phyloP scores from a whole-genome alignment of 495 filamentous ascomycete genomes.

The Letharia columbiana region DNA sequence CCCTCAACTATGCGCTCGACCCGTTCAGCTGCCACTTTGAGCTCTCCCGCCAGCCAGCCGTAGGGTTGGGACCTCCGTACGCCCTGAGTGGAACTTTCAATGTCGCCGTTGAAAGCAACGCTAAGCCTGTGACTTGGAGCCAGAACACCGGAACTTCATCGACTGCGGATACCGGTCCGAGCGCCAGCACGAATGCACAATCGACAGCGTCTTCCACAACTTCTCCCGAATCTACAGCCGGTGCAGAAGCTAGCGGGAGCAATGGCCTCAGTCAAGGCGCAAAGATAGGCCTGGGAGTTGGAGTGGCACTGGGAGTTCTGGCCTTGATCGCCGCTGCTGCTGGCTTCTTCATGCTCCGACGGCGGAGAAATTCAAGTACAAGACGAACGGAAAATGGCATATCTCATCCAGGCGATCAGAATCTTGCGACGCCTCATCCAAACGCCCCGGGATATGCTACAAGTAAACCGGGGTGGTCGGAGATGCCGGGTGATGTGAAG shows the following conservation, averaged over 20 bases:
- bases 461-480: neutral
- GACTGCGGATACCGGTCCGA: neutral
- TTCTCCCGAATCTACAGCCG: neutral
- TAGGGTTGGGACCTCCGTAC: neutral
- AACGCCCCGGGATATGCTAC: neutral
- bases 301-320: conserved; percentile 6
- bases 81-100: neutral
- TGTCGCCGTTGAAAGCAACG: neutral
- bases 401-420: neutral
- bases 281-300: conserved; percentile 3
- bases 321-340: neutral
- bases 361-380: neutral
- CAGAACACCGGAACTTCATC: neutral
- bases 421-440: neutral
- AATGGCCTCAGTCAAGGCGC: neutral
- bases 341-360: neutral
- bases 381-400: neutral
- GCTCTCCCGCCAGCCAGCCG: neutral
- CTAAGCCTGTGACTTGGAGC: neutral
- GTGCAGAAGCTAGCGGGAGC: neutral
- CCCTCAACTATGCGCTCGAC: conserved; percentile 3
- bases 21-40: conserved; percentile 9
- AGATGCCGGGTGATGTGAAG: neutral
- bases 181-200: neutral
- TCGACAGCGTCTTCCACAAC: neutral